These are phyloP conservation scores for Myxozyma monticola DNA, from an alignment of 805 yeast genomes.

Conservation along the genomic window DNA sequence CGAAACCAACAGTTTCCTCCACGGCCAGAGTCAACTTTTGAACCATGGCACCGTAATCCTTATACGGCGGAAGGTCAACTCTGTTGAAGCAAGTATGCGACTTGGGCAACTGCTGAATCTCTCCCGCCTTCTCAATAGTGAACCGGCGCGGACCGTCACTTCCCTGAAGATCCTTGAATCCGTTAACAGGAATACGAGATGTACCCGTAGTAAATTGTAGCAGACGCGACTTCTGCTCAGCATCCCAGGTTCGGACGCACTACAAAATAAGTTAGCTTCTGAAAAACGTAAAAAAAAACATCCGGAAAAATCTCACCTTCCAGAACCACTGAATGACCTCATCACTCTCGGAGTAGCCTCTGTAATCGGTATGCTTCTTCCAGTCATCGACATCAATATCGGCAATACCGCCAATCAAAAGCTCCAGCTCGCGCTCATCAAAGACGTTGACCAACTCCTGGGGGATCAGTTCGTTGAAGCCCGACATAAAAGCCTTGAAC, in stretches of 20 bases:
- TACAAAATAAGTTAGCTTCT: too few relatives aligned
- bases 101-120: slow-evolving; percentile 85
- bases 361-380: slow-evolving; percentile 98
- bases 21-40: slow-evolving; percentile 94
- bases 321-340: slow-evolving; percentile 99
- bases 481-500: slow-evolving; percentile 93
- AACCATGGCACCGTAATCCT: slow-evolving; percentile 76
- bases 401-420: slow-evolving; percentile 96
- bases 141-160: slow-evolving; percentile 99
- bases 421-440: slow-evolving; percentile 95
- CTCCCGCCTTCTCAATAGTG: slow-evolving; percentile 98
- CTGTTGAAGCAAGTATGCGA: slow-evolving; percentile 99
- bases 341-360: slow-evolving; percentile 96
- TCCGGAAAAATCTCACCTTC: slow-evolving; percentile 45
- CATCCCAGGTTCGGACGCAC: slow-evolving; percentile 89
- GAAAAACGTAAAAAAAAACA: not conserved
- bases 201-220: slow-evolving; percentile 99
- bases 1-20: slow-evolving; percentile 98
- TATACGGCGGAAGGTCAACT: slow-evolving; percentile 95
- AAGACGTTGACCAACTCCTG: slow-evolving; percentile 95
- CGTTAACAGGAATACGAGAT: slow-evolving; percentile 97
- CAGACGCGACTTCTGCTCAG: slow-evolving; percentile 92
- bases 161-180: slow-evolving; percentile 97
- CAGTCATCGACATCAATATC: slow-evolving; percentile 98
- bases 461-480: slow-evolving; percentile 95